Conservation (phyloP, 495 filamentous ascomycete species). For the Penicillium dipodomyicola region DNA sequence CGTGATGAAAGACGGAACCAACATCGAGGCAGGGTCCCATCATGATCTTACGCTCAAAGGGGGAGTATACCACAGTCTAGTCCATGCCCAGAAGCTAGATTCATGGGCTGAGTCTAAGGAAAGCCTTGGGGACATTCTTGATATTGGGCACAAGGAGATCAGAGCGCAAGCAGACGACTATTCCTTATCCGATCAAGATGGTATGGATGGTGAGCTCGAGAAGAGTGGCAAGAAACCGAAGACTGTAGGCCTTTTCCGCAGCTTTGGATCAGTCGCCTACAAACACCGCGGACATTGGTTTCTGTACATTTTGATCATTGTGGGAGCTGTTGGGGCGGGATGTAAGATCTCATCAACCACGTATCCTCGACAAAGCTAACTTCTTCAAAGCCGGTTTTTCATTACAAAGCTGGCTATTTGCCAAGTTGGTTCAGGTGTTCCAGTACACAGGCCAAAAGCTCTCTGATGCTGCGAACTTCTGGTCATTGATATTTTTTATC, state of each 20-base stretch:
- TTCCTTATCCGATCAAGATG: too few relatives aligned
- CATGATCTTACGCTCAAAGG: constrained; percentile 36
- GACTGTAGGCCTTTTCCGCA: too few relatives aligned
- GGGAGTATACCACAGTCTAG: constrained; percentile 48
- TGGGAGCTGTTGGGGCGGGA: constrained; percentile 38
- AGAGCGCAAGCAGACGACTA: too few relatives aligned
- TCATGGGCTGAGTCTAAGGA: too few relatives aligned
- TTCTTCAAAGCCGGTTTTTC: constrained; percentile 8
- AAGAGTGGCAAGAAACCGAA: too few relatives aligned
- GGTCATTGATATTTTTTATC: constrained; percentile 64
- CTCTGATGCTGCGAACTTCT: constrained; percentile 48
- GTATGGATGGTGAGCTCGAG: too few relatives aligned
- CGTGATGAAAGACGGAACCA: constrained; percentile 47
- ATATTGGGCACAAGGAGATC: too few relatives aligned
- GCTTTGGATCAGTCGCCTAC: too few relatives aligned
- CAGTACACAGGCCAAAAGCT: constrained; percentile 34
- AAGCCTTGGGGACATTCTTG: too few relatives aligned
- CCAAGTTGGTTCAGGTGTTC: constrained; percentile 33
- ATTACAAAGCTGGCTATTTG: constrained; percentile 38
- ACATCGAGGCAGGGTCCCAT: constrained; percentile 52
- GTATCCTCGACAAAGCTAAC: background rate
- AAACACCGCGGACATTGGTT: constrained; percentile 1
- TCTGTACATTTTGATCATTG: constrained; percentile 46
- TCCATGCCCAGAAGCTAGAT: constrained; percentile 31
- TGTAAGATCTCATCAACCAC: background rate